These are phyloP conservation scores for Puccinia triticina DNA, from an alignment of 1,284 basidiomycete species.

Conservation along the genomic window DNA sequence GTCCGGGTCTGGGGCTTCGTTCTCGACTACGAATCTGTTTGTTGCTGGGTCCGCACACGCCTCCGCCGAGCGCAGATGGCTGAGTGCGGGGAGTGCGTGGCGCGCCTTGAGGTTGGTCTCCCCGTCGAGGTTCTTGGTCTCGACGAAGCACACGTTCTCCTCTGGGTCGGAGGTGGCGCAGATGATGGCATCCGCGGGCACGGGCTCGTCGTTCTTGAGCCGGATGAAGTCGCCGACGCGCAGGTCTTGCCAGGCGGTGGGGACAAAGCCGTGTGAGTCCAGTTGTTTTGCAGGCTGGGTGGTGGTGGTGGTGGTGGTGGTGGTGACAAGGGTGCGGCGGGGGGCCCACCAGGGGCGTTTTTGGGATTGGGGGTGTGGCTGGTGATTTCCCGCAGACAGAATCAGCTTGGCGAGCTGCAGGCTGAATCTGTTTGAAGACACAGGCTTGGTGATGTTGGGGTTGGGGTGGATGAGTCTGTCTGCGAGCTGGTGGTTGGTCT, in stretches of 20 bases:
- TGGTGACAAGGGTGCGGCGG: background rate
- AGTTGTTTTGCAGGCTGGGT: conserved; percentile 15
- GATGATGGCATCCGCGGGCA: conserved; percentile 90
- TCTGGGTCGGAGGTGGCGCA: conserved; percentile 91
- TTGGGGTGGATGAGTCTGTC: conserved; percentile 66
- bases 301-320: conserved; percentile 19
- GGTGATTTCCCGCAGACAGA: too few species aligned
- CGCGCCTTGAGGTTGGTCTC: conserved; percentile 98
- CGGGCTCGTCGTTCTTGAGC: conserved; percentile 80
- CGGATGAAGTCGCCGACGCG: conserved; percentile 93
- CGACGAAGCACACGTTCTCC: conserved; percentile 93
- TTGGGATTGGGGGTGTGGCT: background rate
- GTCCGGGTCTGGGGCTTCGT: conserved; percentile 85
- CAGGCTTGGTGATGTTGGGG: conserved; percentile 49
- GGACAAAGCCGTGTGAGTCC: conserved; percentile 65
- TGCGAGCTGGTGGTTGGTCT: conserved; percentile 67
- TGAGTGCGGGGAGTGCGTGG: conserved; percentile 75
- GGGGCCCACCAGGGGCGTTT: conserved; percentile 49
- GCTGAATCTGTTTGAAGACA: conserved; percentile 66
- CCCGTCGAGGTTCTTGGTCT: conserved; percentile 98
- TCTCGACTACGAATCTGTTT: conserved; percentile 72
- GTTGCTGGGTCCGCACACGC: conserved; percentile 60
- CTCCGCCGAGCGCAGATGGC: conserved; percentile 67
- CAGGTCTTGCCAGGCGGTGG: conserved; percentile 86
- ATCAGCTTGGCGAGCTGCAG: conserved; percentile 72